A percentile compares a stretch with the other conserved stretches of the same genome.
These are phyloP conservation scores for Syzygium jambos DNA, from an alignment of 345 rosid genomes.

Conservation along the genomic window DNA sequence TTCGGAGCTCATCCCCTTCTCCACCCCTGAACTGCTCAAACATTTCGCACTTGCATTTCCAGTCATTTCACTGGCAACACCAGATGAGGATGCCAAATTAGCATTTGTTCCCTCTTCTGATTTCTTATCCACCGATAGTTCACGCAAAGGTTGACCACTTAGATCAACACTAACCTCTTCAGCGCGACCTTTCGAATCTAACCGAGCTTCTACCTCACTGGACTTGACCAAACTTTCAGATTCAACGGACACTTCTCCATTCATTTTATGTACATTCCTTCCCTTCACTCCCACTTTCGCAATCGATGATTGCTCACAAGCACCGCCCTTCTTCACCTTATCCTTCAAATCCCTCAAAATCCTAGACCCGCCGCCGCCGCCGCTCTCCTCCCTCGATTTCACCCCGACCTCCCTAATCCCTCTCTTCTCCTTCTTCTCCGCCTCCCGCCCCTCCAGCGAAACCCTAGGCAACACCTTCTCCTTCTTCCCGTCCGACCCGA, in stretches of 20 bases:
- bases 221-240: background rate
- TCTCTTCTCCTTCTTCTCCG: constrained; percentile 4
- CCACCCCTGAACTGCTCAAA: constrained; percentile 3
- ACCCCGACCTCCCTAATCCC: constrained; percentile 11
- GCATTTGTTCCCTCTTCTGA: background rate
- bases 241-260: background rate
- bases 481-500: constrained; percentile 41
- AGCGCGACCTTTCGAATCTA: background rate
- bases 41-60: background rate
- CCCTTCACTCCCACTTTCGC: background rate
- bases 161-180: background rate
- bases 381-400: constrained; percentile 11
- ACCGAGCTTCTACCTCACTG: background rate
- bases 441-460: constrained; percentile 19
- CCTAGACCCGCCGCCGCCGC: constrained; percentile 7
- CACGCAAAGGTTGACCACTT: background rate
- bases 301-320: background rate
- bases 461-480: constrained; percentile 30
- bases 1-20: constrained; percentile 20
- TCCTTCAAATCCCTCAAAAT: constrained; percentile 19
- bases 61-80: background rate
- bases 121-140: background rate
- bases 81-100: background rate
- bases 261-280: background rate
- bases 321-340: constrained; percentile 20